A percentile compares a stretch with the other conserved stretches of the same genome.
Evolutionary conservation across 768 basidiomycete genomes (phyloP).

Genomic region (Cyclocybe cylindracea): DNA sequence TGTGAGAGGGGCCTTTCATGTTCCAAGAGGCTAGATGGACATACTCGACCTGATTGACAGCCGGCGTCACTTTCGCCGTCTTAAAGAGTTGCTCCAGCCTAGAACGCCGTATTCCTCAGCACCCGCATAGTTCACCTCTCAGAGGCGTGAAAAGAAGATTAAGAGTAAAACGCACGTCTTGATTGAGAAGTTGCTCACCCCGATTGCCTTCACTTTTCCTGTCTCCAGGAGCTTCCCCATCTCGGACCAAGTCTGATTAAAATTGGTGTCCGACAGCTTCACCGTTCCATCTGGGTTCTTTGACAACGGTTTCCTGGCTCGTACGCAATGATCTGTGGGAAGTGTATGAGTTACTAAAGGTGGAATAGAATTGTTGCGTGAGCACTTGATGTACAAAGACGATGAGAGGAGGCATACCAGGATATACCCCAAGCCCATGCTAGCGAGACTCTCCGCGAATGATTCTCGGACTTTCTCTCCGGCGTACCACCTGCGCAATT

Average conservation of each 20-base stretch:
- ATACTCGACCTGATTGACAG: conserved; percentile 51
- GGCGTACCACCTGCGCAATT: conserved; percentile 34
- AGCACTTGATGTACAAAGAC: background rate
- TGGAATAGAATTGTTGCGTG: background rate
- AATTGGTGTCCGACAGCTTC: conserved; percentile 30
- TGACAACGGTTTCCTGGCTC: conserved; percentile 20
- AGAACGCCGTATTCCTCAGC: background rate
- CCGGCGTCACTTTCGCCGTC: conserved; percentile 43
- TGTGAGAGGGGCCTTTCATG: background rate
- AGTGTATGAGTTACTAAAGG: conserved; percentile 51
- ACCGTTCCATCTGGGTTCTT: conserved; percentile 34
- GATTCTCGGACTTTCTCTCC: conserved; percentile 36
- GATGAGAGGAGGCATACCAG: conserved; percentile 25
- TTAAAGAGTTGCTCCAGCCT: conserved; percentile 41
- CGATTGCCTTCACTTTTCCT: conserved; percentile 51
- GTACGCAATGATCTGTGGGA: conserved; percentile 40
- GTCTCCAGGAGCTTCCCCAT: conserved; percentile 50
- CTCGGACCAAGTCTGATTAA: conserved; percentile 49
- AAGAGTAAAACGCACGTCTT: conserved; percentile 39
- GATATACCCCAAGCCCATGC: conserved; percentile 45
- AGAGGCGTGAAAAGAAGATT: conserved; percentile 6
- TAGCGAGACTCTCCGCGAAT: conserved; percentile 41
- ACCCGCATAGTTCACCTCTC: background rate
- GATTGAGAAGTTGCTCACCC: conserved; percentile 62
- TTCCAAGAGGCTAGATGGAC: background rate